Evolutionary conservation across 768 basidiomycete species (phyloP), one percentile per base, ranked within the genome.

Genomic region (Collybia sordida): DNA sequence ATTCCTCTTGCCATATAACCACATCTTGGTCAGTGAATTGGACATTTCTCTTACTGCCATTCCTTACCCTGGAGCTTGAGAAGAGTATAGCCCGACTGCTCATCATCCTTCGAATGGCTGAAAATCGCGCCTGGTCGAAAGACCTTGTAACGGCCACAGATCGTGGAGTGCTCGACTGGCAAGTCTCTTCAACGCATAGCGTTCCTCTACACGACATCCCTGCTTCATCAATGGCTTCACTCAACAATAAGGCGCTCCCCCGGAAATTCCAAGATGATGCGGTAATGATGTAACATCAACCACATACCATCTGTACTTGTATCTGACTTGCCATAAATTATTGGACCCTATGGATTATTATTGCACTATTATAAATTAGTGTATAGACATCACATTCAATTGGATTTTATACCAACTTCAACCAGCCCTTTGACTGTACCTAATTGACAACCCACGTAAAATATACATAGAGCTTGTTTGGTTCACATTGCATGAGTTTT

Each of bases 1-100:
- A 11, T 69, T 74, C 54, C 56, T 62, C 24, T 64, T 67, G 39
- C 64, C 73, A 7, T 62, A 62, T 45, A 53, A 62, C 0, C 67
- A 65, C 48, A 53, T 67, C 17, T 52, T 64, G 43, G 73, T 72
- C 34, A 52, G 71, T 59, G 5, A n/a, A 19, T 43, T 22, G 21
- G 8, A 4, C 42, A 35, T 42, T 3, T 5, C 4, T 14, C 17
- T 27, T 28, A 6, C 12, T 23, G 11, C 22, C 5, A 18, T 46
- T 12, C 12, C 18, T 38, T n/a, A 45, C 11, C 3, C 15, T 15
- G n/a, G n/a, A 28, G 23, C 11, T 19, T 17, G 2, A 28, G 17
- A 15, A 62, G 60, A 54, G 56, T 25, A 57, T 62, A 6, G 54
- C 56, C 2, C 54, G 60, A 14, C 51, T 62, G 40, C 42, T 54